phyloP scores from a whole-genome alignment of 306 rosid genomes.

The Cucurbita ficifolia region DNA sequence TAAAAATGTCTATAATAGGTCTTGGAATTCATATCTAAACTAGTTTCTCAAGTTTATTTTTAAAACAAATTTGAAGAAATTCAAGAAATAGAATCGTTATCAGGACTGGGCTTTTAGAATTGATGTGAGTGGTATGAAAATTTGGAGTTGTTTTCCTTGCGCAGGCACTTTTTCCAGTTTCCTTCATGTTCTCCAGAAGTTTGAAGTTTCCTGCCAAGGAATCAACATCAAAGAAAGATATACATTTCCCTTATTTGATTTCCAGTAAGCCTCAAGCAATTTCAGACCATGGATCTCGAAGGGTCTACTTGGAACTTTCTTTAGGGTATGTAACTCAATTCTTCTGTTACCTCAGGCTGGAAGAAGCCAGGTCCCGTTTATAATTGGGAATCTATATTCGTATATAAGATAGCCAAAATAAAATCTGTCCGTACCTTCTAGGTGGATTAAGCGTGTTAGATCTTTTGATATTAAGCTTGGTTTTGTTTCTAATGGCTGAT shows the following conservation, averaged over 20 bases:
- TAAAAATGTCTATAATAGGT: too few species aligned
- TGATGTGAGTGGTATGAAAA: not conserved
- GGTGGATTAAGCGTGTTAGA: not conserved
- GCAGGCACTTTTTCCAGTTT: constrained; percentile 84
- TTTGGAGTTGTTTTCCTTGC: constrained; percentile 11
- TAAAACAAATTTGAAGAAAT: not conserved
- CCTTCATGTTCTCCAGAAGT: constrained; percentile 66
- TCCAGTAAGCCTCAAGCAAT: constrained; percentile 25
- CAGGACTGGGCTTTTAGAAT: not conserved
- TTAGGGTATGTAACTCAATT: constrained; percentile 58
- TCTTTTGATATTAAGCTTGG: not conserved
- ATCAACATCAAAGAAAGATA: constrained; percentile 37
- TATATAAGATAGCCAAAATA: not conserved
- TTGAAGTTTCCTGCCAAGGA: constrained; percentile 60
- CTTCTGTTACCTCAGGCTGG: not conserved
- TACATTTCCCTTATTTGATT: constrained; percentile 41
- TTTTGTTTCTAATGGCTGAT: not conserved
- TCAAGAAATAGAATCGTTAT: not conserved
- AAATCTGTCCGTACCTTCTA: not conserved
- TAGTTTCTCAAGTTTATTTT: not conserved
- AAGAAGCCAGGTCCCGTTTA: not conserved
- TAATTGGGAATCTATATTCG: not conserved
- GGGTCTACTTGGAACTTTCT: constrained; percentile 66
- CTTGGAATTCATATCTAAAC: too few species aligned
- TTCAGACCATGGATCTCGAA: constrained; percentile 31